Percentiles rank a stretch among this genome's conserved stretches.
Evolutionary conservation across 208 protist genomes (phyloP).

Genomic region (Histomonas meleagridis): DNA sequence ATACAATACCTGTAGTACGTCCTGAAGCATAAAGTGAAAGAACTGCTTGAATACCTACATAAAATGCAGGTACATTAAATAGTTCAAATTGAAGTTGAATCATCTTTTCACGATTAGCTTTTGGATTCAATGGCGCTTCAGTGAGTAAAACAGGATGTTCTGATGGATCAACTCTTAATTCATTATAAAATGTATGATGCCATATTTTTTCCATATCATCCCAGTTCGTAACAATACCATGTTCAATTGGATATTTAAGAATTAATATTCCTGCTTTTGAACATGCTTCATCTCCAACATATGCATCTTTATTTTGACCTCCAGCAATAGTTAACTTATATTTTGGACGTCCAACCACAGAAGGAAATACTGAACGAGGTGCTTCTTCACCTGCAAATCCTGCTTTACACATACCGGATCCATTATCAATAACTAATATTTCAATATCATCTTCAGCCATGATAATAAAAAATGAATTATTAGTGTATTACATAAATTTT

Average conservation of each 20-base stretch:
- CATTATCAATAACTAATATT: slow-evolving; percentile 39
- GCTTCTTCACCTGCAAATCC: slow-evolving; percentile 87
- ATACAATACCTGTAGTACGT: slow-evolving; percentile 67
- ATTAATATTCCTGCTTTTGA: slow-evolving; percentile 32
- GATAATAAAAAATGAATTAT: not conserved
- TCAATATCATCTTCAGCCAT: slow-evolving; percentile 17
- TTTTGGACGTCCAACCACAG: slow-evolving; percentile 80
- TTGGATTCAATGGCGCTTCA: slow-evolving; percentile 68
- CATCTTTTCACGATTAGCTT: slow-evolving; percentile 71
- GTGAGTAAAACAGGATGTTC: slow-evolving; percentile 80
- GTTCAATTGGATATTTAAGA: slow-evolving; percentile 41
- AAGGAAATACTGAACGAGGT: slow-evolving; percentile 82
- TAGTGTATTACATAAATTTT: not conserved
- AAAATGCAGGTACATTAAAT: slow-evolving; percentile 61
- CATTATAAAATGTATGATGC: slow-evolving; percentile 93
- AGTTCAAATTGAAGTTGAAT: slow-evolving; percentile 70
- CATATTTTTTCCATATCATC: slow-evolving; percentile 69
- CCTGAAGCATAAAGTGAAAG: slow-evolving; percentile 75
- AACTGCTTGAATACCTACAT: slow-evolving; percentile 71
- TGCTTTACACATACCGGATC: slow-evolving; percentile 67
- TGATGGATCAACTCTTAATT: slow-evolving; percentile 82
- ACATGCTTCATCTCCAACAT: slow-evolving; percentile 54
- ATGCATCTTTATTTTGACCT: slow-evolving; percentile 76
- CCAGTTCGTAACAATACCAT: slow-evolving; percentile 45
- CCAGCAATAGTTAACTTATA: slow-evolving; percentile 77